phyloP scores from a whole-genome alignment of 768 basidiomycete genomes.

The Brasilioporus rufonigricans region DNA sequence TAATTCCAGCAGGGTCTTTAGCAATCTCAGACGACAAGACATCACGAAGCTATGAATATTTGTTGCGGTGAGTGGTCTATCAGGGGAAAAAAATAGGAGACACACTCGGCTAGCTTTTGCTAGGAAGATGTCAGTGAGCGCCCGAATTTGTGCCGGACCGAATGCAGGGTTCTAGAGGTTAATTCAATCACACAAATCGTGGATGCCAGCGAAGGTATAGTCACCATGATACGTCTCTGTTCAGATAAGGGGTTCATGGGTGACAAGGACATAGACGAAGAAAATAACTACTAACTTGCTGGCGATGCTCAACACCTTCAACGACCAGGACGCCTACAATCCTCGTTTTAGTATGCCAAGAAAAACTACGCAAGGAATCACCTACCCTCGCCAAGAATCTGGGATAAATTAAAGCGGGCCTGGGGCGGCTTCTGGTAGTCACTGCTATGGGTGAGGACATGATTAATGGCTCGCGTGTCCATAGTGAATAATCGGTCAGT shows the following conservation, averaged over 20 bases:
- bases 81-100: neutral
- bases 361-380: neutral
- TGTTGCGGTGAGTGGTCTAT: neutral
- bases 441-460: slow-evolving; percentile 52
- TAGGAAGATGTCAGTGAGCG: slow-evolving; percentile 56
- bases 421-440: slow-evolving; percentile 47
- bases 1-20: slow-evolving; percentile 17
- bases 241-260: neutral
- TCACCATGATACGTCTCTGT: slow-evolving; percentile 35
- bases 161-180: slow-evolving; percentile 64
- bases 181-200: neutral
- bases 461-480: slow-evolving; percentile 61
- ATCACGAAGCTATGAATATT: slow-evolving; percentile 39
- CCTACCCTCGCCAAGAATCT: slow-evolving; percentile 3
- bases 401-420: neutral
- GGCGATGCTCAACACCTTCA: slow-evolving; percentile 38
- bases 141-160: slow-evolving; percentile 55
- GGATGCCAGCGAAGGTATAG: neutral
- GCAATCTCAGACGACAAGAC: slow-evolving; percentile 37
- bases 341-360: neutral
- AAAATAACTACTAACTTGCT: slow-evolving; percentile 31
- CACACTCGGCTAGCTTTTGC: slow-evolving; percentile 52
- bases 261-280: no score
- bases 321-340: slow-evolving; percentile 46
- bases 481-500: slow-evolving; percentile 47